These are phyloP conservation scores for Singerocomus inundabilis DNA, from an alignment of 1,284 basidiomycete genomes.

Conservation along the genomic window DNA sequence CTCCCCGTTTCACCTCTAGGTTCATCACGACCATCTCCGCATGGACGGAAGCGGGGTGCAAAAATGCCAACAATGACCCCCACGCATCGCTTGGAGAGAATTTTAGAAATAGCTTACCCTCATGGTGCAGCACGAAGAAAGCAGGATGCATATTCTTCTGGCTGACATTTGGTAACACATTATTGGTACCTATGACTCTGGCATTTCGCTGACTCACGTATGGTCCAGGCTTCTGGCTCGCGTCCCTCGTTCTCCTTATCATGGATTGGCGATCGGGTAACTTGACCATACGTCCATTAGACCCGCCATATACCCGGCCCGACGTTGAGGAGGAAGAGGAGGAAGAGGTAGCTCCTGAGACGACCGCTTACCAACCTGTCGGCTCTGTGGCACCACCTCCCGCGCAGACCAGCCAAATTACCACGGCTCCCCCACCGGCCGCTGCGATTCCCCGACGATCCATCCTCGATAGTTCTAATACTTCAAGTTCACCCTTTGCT, in stretches of 20 bases:
- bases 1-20: constrained; percentile 36
- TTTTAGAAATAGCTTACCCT: constrained; percentile 65
- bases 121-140: constrained; percentile 89
- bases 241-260: constrained; percentile 58
- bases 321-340: constrained; percentile 42
- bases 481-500: constrained; percentile 48
- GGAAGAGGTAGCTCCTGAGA: constrained; percentile 46
- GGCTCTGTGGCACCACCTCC: constrained; percentile 21
- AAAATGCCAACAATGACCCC: constrained; percentile 73
- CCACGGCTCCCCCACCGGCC: constrained; percentile 38
- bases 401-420: constrained; percentile 14
- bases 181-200: constrained; percentile 1
- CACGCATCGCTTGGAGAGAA: constrained; percentile 65
- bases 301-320: constrained; percentile 67
- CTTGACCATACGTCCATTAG: constrained; percentile 48
- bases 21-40: constrained; percentile 74
- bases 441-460: constrained; percentile 27
- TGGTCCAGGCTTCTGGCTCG: constrained; percentile 61
- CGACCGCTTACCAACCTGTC: constrained; percentile 43
- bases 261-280: constrained; percentile 75
- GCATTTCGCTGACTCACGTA: constrained; percentile 4
- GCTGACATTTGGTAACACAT: constrained; percentile 62
- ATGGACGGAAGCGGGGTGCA: constrained; percentile 83
- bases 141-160: constrained; percentile 86
- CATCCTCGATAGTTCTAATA: constrained; percentile 40